Evolutionary conservation across 768 basidiomycete genomes (phyloP).

Genomic region (Kwoniella pini): DNA sequence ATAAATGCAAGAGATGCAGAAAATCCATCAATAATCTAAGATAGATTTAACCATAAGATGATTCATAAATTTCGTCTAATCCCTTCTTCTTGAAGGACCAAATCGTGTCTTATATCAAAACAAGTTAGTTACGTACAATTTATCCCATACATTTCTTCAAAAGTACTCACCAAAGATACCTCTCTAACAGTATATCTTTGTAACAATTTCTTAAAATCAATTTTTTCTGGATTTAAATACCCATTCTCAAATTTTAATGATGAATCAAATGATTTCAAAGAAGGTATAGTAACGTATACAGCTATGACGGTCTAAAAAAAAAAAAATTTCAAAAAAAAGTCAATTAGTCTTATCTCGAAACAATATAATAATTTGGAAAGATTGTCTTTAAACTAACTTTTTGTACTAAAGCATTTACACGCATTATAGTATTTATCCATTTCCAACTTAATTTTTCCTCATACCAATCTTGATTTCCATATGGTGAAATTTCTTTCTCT

Average conservation of each 20-base stretch:
- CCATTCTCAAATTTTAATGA: slow-evolving; percentile 53
- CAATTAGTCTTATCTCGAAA: no score
- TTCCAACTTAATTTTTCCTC: slow-evolving; percentile 70
- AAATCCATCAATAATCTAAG: no score
- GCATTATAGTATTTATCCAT: slow-evolving; percentile 94
- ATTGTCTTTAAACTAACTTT: no score
- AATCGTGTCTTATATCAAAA: slow-evolving; percentile 35
- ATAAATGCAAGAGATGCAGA: no score
- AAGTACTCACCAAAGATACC: slow-evolving; percentile 57
- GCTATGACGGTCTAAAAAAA: slow-evolving; percentile 75
- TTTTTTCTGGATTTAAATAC: slow-evolving; percentile 31
- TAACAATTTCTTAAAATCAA: slow-evolving; percentile 64
- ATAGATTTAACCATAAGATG: no score
- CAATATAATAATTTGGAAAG: no score
- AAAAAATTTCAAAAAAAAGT: no score
- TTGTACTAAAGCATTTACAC: slow-evolving; percentile 94
- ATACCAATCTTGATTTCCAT: slow-evolving; percentile 68
- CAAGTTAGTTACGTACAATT: neutral
- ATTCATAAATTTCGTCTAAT: no score
- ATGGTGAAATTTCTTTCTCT: slow-evolving; percentile 68
- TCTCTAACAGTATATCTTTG: slow-evolving; percentile 76
- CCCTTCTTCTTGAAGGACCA: slow-evolving; percentile 39
- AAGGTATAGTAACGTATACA: slow-evolving; percentile 89
- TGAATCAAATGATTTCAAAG: slow-evolving; percentile 55
- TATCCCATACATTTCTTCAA: neutral